Percentiles rank a stretch among this genome's conserved stretches.
These are phyloP conservation scores for Anthostomella pinea DNA, from an alignment of 2,329 filamentous ascomycete species.

Conservation along the genomic window DNA sequence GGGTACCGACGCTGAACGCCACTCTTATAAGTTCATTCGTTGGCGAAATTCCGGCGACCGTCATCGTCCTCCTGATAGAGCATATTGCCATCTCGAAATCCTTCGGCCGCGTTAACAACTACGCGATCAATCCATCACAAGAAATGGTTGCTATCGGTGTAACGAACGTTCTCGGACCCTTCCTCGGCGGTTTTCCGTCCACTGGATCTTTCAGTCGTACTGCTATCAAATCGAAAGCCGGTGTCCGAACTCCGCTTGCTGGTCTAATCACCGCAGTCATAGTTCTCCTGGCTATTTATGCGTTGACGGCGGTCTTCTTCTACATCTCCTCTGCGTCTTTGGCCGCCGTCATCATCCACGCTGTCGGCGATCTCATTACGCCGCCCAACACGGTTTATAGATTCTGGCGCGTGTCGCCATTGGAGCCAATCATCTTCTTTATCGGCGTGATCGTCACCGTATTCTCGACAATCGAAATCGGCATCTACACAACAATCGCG, in stretches of 20 bases:
- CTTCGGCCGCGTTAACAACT: slow-evolving; percentile 94
- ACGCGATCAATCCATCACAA: slow-evolving; percentile 91
- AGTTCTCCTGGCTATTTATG: slow-evolving; percentile 87
- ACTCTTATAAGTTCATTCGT: slow-evolving; percentile 67
- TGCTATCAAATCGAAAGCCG: slow-evolving; percentile 95
- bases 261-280: slow-evolving; percentile 84
- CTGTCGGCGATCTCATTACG: slow-evolving; percentile 88
- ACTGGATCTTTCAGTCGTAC: slow-evolving; percentile 96
- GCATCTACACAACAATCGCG: slow-evolving; percentile 83
- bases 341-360: slow-evolving; percentile 90
- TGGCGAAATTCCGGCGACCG: slow-evolving; percentile 73
- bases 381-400: slow-evolving; percentile 88
- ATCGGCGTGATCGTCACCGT: slow-evolving; percentile 86
- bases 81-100: slow-evolving; percentile 98
- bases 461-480: slow-evolving; percentile 85
- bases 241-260: slow-evolving; percentile 85
- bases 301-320: slow-evolving; percentile 83
- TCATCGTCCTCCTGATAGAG: slow-evolving; percentile 95
- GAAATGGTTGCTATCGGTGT: slow-evolving; percentile 94
- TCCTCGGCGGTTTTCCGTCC: slow-evolving; percentile 86
- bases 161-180: slow-evolving; percentile 84
- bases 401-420: slow-evolving; percentile 89
- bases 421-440: slow-evolving; percentile 92
- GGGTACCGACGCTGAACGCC: slow-evolving; percentile 65
- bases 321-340: slow-evolving; percentile 84